phyloP scores from a whole-genome alignment of 2,329 filamentous ascomycete species.

The Alternaria ventricosa region DNA sequence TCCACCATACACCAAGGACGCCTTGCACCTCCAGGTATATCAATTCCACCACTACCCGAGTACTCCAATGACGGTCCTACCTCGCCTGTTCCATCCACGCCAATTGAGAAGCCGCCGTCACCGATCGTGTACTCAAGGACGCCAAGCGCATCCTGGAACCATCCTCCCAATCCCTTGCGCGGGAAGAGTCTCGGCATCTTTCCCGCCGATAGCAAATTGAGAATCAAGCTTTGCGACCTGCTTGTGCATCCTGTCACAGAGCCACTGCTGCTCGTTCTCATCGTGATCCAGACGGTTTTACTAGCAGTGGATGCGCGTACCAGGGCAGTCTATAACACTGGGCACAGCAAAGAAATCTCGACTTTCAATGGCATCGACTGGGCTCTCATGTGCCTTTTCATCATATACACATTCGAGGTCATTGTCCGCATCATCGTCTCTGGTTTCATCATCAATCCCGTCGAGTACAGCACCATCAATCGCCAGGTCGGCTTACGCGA shows the following conservation, averaged over 20 bases:
- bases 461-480: conserved; percentile 91
- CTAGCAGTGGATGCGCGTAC: conserved; percentile 81
- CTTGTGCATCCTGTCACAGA: conserved; percentile 88
- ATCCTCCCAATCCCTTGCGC: conserved; percentile 74
- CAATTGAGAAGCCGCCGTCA: conserved; percentile 50
- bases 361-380: conserved; percentile 81
- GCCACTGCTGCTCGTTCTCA: conserved; percentile 83
- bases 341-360: conserved; percentile 55
- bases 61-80: conserved; percentile 54
- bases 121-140: conserved; percentile 27
- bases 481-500: conserved; percentile 75
- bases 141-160: conserved; percentile 52
- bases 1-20: conserved; percentile 63
- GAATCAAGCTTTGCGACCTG: conserved; percentile 78
- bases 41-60: conserved; percentile 60
- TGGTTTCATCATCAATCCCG: conserved; percentile 87
- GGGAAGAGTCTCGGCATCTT: conserved; percentile 89
- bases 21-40: conserved; percentile 58
- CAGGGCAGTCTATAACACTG: conserved; percentile 68
- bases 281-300: conserved; percentile 86
- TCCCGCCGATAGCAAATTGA: conserved; percentile 75
- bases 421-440: conserved; percentile 87
- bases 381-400: conserved; percentile 81
- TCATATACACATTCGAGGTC: conserved; percentile 88
- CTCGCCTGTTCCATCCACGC: conserved; percentile 33